Conservation (phyloP, 2,329 filamentous ascomycete species). For the Cladosporium sp. region DNA sequence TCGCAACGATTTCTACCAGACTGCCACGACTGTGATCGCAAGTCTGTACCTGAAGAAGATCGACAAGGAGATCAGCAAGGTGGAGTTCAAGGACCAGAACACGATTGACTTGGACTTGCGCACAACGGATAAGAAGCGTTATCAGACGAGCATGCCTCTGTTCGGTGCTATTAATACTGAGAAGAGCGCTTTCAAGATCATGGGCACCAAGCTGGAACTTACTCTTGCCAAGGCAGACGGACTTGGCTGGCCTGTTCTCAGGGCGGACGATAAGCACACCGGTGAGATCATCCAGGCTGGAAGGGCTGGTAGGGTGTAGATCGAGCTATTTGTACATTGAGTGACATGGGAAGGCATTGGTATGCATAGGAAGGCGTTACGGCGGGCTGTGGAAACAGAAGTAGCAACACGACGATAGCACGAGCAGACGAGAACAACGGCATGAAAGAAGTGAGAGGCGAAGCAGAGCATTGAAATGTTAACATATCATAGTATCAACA, state of each 20-base stretch:
- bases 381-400: neutral
- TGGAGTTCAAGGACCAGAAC: constrained; percentile 59
- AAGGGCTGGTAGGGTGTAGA: constrained; percentile 58
- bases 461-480: neutral
- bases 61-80: constrained; percentile 69
- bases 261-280: constrained; percentile 68
- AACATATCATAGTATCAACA: neutral
- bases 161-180: constrained; percentile 72
- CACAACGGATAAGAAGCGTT: constrained; percentile 84
- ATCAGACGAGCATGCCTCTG: constrained; percentile 67
- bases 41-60: constrained; percentile 98
- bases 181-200: constrained; percentile 72
- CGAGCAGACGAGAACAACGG: constrained; percentile 6
- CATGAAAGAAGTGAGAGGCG: neutral
- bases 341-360: neutral
- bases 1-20: constrained; percentile 96
- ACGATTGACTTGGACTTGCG: constrained; percentile 72
- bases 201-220: constrained; percentile 87
- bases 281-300: constrained; percentile 89
- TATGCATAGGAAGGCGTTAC: constrained; percentile 2
- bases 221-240: constrained; percentile 69
- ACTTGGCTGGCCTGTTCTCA: constrained; percentile 77
- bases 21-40: constrained; percentile 74
- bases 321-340: neutral
- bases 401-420: neutral